Base-by-base conservation (phyloP, 345 rosid species). In the Geranium rotundifolium region DNA sequence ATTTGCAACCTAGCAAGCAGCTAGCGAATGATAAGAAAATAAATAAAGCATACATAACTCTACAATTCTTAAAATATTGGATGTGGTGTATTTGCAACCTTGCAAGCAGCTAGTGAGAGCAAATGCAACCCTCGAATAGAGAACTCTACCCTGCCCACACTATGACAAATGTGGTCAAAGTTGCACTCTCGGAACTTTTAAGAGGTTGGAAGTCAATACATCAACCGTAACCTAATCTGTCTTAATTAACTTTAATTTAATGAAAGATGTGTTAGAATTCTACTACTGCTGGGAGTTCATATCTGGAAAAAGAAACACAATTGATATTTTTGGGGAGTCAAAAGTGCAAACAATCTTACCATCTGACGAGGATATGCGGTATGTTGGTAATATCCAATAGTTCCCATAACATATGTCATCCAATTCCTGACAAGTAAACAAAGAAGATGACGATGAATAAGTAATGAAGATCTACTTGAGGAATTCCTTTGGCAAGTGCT, bases 341-440 rank as follows among this genome's bases (percentile, higher is more conserved):
- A n/a, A 30, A 23, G 27, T 62, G 60, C 70, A 37, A 55, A 64
- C 46, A 23, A 56, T 69, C 75, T 79, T 79, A 90, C 97, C 89
- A 55, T 87, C 76, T 54, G 61, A 74, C 17, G 70, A 18, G n/a
- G 73, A 73, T 9, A 85, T 72, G 5, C 58, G 73, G 70, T 85
- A 87, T 57, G 76, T 74, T 46, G 95, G 92, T 72, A 82, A 64
- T 56, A 75, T 73, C 97, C 95, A 87, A 34, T 74, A 72, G 63
- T 79, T 84, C 67, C 66, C 54, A 5, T 58, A 34, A 60, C 92
- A 90, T 54, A 84, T 54, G 58, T 54, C 67, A 79, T 90, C 95
- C 65, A 90, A 64, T 75, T 71, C 83, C 97, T 90, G 84, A 66
- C 17, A 2, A 57, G 71, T 49, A 50, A 60, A 63, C 54, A 63